phyloP scores from a whole-genome alignment of 2,329 filamentous ascomycete genomes.

The Aspergillus pseudoglaucus region DNA sequence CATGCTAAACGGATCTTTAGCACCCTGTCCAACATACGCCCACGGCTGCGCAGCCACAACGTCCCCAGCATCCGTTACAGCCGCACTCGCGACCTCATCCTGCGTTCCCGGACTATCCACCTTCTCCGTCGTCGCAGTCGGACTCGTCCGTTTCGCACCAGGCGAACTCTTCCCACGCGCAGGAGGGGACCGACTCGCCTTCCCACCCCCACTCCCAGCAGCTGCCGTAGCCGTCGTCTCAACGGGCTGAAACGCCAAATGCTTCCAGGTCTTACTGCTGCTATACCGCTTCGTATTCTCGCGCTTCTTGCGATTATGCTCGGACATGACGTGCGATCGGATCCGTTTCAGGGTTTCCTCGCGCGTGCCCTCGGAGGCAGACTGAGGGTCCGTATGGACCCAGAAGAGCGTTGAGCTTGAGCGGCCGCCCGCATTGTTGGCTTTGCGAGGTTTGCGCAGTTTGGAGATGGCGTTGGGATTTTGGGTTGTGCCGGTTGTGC shows the following conservation, averaged over 20 bases:
- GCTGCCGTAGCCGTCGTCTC: constrained; percentile 16
- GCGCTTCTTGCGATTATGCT: constrained; percentile 37
- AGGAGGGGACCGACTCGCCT: not conserved
- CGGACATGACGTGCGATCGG: constrained; percentile 39
- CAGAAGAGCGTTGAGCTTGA: constrained; percentile 34
- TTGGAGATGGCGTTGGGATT: constrained; percentile 19
- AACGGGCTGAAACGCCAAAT: constrained; percentile 28
- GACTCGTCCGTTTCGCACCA: constrained; percentile 8
- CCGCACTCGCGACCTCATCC: not conserved
- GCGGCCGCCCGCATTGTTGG: constrained; percentile 15
- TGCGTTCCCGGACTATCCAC: not conserved
- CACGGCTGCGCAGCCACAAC: constrained; percentile 9
- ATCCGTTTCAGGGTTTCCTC: constrained; percentile 37
- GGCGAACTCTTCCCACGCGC: not conserved
- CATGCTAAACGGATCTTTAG: constrained; percentile 30
- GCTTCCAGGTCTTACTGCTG: constrained; percentile 33
- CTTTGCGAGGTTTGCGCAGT: constrained; percentile 29
- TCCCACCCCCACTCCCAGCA: not conserved
- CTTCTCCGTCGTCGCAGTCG: constrained; percentile 3
- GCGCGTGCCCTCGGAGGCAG: constrained; percentile 29
- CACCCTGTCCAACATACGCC: constrained; percentile 26
- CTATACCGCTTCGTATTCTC: constrained; percentile 35
- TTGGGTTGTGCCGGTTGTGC: not conserved
- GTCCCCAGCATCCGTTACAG: not conserved
- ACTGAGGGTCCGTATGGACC: constrained; percentile 34